Evolutionary conservation across 169 alveolate genomes (phyloP).

Genomic region (Babesia sp.): DNA sequence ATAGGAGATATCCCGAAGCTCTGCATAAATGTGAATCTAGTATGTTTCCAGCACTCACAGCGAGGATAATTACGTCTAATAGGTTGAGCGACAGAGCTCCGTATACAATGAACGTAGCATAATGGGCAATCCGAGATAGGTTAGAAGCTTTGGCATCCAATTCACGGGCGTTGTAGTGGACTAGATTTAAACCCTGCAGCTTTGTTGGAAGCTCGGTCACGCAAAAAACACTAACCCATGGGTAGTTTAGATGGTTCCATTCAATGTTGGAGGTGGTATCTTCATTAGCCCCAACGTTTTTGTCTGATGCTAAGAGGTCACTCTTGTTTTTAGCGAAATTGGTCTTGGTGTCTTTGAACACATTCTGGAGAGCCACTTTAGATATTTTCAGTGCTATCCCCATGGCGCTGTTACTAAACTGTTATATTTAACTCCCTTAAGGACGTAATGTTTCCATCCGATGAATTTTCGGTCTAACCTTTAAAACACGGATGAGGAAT

Average conservation of each 20-base stretch:
- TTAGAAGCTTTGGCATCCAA: not conserved
- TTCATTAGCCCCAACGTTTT: slow-evolving; percentile 5
- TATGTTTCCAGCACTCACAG: slow-evolving; percentile 3
- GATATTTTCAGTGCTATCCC: not conserved
- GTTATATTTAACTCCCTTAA: no score
- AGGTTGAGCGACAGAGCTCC: slow-evolving; percentile 21
- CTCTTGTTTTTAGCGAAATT: not conserved
- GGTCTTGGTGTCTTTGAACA: not conserved
- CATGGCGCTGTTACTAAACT: no score
- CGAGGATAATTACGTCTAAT: slow-evolving; percentile 16
- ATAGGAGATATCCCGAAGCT: slow-evolving; percentile 15
- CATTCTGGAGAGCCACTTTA: not conserved
- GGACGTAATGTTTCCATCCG: no score
- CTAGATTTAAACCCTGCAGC: slow-evolving; percentile 36
- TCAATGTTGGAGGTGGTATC: not conserved
- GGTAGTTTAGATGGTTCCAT: slow-evolving; percentile 45
- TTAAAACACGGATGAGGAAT: no score
- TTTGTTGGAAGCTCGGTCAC: not conserved
- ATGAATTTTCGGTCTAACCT: no score
- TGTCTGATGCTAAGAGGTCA: not conserved
- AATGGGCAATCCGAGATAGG: slow-evolving; percentile 2
- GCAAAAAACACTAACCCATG: slow-evolving; percentile 8
- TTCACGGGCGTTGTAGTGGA: slow-evolving; percentile 28
- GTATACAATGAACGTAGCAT: slow-evolving; percentile 12
- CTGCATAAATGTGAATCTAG: not conserved